These are phyloP conservation scores for Verticillium nonalfalfae DNA, from an alignment of 2,329 filamentous ascomycete species.

Conservation along the genomic window DNA sequence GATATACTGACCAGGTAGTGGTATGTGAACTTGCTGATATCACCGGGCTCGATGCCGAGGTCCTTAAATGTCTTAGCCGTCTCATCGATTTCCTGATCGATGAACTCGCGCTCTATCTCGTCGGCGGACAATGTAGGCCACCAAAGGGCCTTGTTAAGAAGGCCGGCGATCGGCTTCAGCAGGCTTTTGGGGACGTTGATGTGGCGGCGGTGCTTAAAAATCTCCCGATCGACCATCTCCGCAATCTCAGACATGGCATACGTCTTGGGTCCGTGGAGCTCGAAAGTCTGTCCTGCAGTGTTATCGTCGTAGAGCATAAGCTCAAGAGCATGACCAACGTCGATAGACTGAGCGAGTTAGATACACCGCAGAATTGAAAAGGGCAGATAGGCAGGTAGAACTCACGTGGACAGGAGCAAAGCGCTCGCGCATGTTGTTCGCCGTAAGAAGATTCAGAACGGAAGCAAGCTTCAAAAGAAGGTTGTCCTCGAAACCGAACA, in stretches of 20 bases:
- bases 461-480: slow-evolving; percentile 81
- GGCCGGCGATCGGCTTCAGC: slow-evolving; percentile 65
- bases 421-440: slow-evolving; percentile 89
- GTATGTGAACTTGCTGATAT: slow-evolving; percentile 82
- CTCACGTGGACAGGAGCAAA: slow-evolving; percentile 86
- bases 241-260: slow-evolving; percentile 87
- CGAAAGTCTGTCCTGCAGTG: slow-evolving; percentile 85
- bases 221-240: slow-evolving; percentile 84
- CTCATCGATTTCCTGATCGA: slow-evolving; percentile 87
- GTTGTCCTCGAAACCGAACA: slow-evolving; percentile 93
- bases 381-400: slow-evolving; percentile 5
- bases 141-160: slow-evolving; percentile 81
- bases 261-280: slow-evolving; percentile 89
- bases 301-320: slow-evolving; percentile 85
- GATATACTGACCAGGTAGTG: slow-evolving; percentile 73
- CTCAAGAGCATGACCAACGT: slow-evolving; percentile 85
- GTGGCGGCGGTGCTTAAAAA: slow-evolving; percentile 81
- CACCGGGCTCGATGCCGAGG: slow-evolving; percentile 80
- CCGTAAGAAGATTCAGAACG: slow-evolving; percentile 74
- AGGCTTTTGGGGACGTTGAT: slow-evolving; percentile 83
- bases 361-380: background rate
- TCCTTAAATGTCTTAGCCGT: slow-evolving; percentile 94
- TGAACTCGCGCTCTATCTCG: slow-evolving; percentile 84
- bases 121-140: slow-evolving; percentile 81
- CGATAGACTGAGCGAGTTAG: slow-evolving; percentile 58